Percentiles rank a stretch among this genome's conserved stretches.
Evolutionary conservation across 306 rosid genomes (phyloP).

Genomic region (Citrullus colocynthis): DNA sequence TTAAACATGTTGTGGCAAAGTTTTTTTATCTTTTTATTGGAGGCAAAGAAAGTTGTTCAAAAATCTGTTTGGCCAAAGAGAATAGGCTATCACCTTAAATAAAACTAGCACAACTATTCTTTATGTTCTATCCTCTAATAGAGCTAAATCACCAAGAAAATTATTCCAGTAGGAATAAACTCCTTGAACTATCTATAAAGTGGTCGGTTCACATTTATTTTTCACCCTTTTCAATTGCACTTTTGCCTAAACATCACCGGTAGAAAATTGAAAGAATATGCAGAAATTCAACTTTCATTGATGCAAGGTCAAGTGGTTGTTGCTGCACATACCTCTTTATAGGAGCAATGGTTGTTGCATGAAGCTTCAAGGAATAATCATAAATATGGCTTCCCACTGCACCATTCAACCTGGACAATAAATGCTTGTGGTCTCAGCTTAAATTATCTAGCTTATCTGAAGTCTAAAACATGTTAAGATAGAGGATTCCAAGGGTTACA

Average conservation of each 20-base stretch:
- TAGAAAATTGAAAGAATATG: neutral
- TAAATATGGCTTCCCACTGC: conserved; percentile 26
- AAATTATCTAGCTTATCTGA: neutral
- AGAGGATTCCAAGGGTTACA: neutral
- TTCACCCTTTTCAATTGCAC: neutral
- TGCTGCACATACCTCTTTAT: conserved; percentile 42
- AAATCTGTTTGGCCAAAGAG: neutral
- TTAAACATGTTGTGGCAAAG: neutral
- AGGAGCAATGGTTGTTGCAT: conserved; percentile 46
- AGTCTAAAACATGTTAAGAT: neutral
- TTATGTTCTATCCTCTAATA: neutral
- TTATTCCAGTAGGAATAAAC: neutral
- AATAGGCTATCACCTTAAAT: neutral
- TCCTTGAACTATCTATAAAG: neutral
- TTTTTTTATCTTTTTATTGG: neutral
- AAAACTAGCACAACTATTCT: neutral
- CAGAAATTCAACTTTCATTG: neutral
- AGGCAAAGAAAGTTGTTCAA: neutral
- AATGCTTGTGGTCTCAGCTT: conserved; percentile 19
- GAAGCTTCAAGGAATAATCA: conserved; percentile 24
- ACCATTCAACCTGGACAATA: conserved; percentile 32
- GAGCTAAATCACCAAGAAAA: neutral
- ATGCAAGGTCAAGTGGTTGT: neutral
- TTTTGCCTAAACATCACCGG: neutral
- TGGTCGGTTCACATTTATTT: neutral